phyloP scores from a whole-genome alignment of 441 rosid genomes.

The Gossypium gossypioides region DNA sequence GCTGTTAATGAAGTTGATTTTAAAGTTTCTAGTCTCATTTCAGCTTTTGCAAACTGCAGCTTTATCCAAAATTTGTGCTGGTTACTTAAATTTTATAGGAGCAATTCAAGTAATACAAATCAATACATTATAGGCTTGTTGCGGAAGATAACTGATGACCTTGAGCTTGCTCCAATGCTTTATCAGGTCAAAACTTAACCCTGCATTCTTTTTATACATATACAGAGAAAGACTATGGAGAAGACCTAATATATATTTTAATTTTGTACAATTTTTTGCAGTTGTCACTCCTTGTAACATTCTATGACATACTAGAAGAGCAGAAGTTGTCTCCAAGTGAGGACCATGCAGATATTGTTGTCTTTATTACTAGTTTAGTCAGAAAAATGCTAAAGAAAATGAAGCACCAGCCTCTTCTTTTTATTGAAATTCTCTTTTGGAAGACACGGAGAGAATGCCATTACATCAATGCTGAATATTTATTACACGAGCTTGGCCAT shows the following conservation, averaged over 20 bases:
- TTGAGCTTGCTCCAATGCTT: conserved; percentile 89
- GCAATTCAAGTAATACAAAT: conserved; percentile 57
- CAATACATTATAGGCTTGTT: conserved; percentile 54
- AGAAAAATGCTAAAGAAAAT: conserved; percentile 72
- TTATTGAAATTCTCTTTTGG: conserved; percentile 88
- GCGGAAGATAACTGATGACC: conserved; percentile 70
- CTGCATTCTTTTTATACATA: neutral
- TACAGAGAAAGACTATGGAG: neutral
- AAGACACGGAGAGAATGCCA: conserved; percentile 86
- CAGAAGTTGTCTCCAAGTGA: conserved; percentile 60
- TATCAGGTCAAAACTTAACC: conserved; percentile 58
- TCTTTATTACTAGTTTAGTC: conserved; percentile 55
- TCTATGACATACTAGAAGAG: conserved; percentile 73
- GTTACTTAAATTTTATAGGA: conserved; percentile 80
- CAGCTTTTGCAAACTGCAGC: conserved; percentile 74
- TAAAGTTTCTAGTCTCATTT: conserved; percentile 60
- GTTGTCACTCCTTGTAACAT: conserved; percentile 70
- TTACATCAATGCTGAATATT: conserved; percentile 70
- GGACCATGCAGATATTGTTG: conserved; percentile 50
- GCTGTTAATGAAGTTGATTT: conserved; percentile 84
- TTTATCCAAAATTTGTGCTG: conserved; percentile 86
- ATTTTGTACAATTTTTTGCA: conserved; percentile 31
- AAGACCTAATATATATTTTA: conserved; percentile 2
- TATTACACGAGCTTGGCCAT: conserved; percentile 70
- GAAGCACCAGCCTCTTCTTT: conserved; percentile 87